phyloP scores from a whole-genome alignment of 2,329 filamentous ascomycete species.

The Aspergillus vadensis region DNA sequence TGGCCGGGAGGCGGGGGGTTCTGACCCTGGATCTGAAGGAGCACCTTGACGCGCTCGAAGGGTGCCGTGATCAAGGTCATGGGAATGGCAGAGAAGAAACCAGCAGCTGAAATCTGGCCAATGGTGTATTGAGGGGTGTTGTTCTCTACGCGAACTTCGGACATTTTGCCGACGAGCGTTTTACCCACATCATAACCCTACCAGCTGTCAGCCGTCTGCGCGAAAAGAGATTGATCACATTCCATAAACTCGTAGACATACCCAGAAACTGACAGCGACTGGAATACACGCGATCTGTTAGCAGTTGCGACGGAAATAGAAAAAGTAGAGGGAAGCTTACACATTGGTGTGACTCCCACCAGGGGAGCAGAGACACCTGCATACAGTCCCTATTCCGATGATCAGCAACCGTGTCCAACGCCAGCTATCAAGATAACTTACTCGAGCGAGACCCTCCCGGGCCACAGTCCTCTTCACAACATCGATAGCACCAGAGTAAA shows the following conservation, averaged over 20 bases:
- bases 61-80: conserved; percentile 99
- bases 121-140: conserved; percentile 69
- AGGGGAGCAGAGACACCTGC: conserved; percentile 95
- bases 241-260: conserved; percentile 32
- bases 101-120: conserved; percentile 83
- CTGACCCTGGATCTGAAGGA: conserved; percentile 95
- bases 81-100: conserved; percentile 96
- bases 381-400: conserved; percentile 70
- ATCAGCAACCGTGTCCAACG: conserved; percentile 9
- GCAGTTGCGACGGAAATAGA: not conserved
- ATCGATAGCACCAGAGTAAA: conserved; percentile 87
- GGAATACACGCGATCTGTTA: conserved; percentile 9
- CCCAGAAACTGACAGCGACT: conserved; percentile 70
- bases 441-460: conserved; percentile 72
- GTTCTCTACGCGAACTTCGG: conserved; percentile 64
- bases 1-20: conserved; percentile 81
- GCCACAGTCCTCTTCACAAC: conserved; percentile 88
- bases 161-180: conserved; percentile 71
- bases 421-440: conserved; percentile 30
- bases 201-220: conserved; percentile 44
- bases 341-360: conserved; percentile 97
- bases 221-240: not conserved
- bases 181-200: conserved; percentile 97
- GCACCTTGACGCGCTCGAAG: conserved; percentile 98
- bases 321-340: conserved; percentile 59